phyloP scores from a whole-genome alignment of 768 basidiomycete species.

The Russula vinacea region DNA sequence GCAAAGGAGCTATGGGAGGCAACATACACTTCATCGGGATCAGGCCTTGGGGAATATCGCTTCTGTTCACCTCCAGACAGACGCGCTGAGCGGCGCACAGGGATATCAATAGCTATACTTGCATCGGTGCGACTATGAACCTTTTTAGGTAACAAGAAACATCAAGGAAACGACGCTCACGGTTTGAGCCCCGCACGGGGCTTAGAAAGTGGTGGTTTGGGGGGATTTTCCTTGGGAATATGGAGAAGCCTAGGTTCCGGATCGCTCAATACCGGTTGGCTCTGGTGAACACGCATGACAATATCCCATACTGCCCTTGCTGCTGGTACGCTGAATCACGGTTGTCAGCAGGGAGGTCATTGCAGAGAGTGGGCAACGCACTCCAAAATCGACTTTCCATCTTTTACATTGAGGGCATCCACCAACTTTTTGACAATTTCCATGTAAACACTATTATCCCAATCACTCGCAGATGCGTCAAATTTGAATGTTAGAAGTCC shows the following conservation, averaged over 20 bases:
- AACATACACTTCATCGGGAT: constrained; percentile 29
- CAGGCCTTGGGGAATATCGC: constrained; percentile 18
- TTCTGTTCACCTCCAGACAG: constrained; percentile 20
- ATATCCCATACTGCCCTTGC: constrained; percentile 21
- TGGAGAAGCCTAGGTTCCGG: constrained; percentile 7
- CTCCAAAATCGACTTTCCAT: constrained; percentile 15
- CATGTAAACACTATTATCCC: constrained; percentile 6
- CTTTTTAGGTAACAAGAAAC: background rate
- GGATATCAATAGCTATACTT: background rate
- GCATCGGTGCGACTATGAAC: constrained; percentile 5
- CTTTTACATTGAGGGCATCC: background rate
- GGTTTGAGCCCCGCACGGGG: constrained; percentile 3
- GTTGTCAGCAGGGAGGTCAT: background rate
- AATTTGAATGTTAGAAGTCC: constrained; percentile 24
- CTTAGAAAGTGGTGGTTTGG: constrained; percentile 6
- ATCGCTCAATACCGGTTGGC: background rate
- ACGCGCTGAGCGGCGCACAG: constrained; percentile 27
- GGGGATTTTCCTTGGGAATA: constrained; percentile 4
- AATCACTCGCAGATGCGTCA: constrained; percentile 4
- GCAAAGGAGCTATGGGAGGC: background rate
- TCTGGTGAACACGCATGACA: constrained; percentile 7
- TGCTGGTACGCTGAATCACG: constrained; percentile 12
- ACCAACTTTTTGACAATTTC: background rate
- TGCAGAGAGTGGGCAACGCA: background rate
- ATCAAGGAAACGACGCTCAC: background rate